Percentiles rank a stretch among this genome's conserved stretches.
These are phyloP conservation scores for Ophiostoma himal-ulmi DNA, from an alignment of 2,329 filamentous ascomycete genomes.

Conservation along the genomic window DNA sequence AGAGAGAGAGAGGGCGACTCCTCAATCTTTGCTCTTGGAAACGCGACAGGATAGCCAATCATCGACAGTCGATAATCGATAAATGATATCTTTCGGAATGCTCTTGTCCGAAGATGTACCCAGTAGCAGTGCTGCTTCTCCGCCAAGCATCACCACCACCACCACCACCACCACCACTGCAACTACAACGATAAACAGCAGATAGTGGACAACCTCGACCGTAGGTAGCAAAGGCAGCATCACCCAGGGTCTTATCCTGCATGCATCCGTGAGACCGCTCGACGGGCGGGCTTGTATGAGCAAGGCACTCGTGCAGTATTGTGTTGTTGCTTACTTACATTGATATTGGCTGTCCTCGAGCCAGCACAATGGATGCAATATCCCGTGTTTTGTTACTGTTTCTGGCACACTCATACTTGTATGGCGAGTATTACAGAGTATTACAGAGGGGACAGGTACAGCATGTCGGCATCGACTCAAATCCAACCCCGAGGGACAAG, in stretches of 20 bases:
- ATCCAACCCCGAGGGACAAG: constrained; percentile 6
- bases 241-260: background rate
- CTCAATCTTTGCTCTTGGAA: too few relatives aligned
- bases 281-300: background rate
- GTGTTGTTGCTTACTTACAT: too few relatives aligned
- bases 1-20: background rate
- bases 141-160: background rate
- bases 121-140: background rate
- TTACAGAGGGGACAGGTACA: background rate
- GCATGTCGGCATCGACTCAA: constrained; percentile 12
- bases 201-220: background rate
- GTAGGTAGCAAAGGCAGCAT: background rate
- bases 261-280: background rate
- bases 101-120: background rate
- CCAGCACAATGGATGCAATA: background rate
- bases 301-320: background rate
- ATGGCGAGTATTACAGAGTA: background rate
- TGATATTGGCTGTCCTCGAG: background rate
- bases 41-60: too few relatives aligned
- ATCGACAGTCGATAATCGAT: background rate
- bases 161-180: too few relatives aligned
- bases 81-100: background rate
- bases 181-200: background rate
- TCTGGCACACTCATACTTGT: background rate
- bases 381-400: background rate